Base-by-base conservation (phyloP, 2,329 filamentous ascomycete genomes). In the Paecilomyces dactylethromorphus region DNA sequence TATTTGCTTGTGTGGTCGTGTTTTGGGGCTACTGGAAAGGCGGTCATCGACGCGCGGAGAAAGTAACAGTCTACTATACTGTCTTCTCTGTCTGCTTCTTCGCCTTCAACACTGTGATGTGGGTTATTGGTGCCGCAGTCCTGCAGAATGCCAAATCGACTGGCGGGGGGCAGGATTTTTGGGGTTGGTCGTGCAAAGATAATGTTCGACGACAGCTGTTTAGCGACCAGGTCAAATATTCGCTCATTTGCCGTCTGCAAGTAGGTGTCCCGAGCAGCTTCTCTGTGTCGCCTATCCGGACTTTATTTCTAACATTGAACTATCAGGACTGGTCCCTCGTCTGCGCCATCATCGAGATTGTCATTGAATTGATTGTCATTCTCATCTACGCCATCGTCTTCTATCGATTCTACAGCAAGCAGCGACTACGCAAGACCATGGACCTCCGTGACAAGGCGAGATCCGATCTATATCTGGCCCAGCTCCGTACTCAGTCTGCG, bases 331-430 rank as follows among this genome's bases (percentile, higher is more conserved):
- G 94, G 94, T 84, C 89, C 49, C 83, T 99, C 63, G 89, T 99
- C 73, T 99, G 94, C 83, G 92, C 92, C 78, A 89, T 99, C 72
- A 97, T 99, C 74, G 94, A 99, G 77, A 83, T 99, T 65, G 90
- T 97, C 62, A 84, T 99, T 68, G 94, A 97, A 72, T 84, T 90
- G 65, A 88, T 97, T 71, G 91, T 90, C 71, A 96, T 99, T 74
- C 81, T 87, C 57, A 90, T 99, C 69, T 99, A 99, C 82, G 91
- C 85, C 70, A 84, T 97, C 71, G 87, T 97, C 74, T 97, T 97
- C 82, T 97, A 96, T 83, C 90, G 94, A 68, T 95, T 96, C 83
- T 96, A 92, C 85, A 92, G 90, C 65, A 99, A 97, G 84, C 89
- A 91, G 74, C 89, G 90, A 73, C 90, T 99, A 63, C 87, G 89